Evolutionary conservation across 495 filamentous ascomycete genomes (phyloP).

Genomic region (Penicillium bovifimosum): DNA sequence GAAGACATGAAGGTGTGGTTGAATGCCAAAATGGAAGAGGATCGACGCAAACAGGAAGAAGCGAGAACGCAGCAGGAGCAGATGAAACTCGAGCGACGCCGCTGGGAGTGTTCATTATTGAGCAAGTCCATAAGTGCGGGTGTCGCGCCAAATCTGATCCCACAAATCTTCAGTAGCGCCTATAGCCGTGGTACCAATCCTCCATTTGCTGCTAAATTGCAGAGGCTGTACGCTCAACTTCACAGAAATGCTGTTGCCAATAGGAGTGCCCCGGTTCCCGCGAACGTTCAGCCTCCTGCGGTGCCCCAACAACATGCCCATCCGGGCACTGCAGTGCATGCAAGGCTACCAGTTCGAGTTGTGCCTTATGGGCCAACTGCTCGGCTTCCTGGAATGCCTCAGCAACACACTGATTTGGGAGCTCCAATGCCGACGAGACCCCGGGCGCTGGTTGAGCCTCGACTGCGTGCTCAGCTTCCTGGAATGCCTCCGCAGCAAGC

Average conservation of each 20-base stretch:
- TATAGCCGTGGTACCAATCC: slow-evolving; percentile 55
- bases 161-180: slow-evolving; percentile 83
- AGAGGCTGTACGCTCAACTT: slow-evolving; percentile 23
- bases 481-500: too few relatives aligned
- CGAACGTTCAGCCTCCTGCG: too few relatives aligned
- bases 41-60: slow-evolving; percentile 77
- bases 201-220: slow-evolving; percentile 63
- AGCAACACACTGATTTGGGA: too few relatives aligned
- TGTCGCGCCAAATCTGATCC: slow-evolving; percentile 80
- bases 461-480: too few relatives aligned
- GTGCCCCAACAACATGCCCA: too few relatives aligned
- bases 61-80: slow-evolving; percentile 80
- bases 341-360: too few relatives aligned
- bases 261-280: too few relatives aligned
- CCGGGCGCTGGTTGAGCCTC: too few relatives aligned
- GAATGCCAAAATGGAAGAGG: slow-evolving; percentile 77
- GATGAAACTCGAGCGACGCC: slow-evolving; percentile 72
- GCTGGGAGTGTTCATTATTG: slow-evolving; percentile 78
- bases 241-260: neutral
- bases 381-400: too few relatives aligned
- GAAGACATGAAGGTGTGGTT: slow-evolving; percentile 86
- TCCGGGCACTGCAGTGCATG: too few relatives aligned
- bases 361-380: too few relatives aligned
- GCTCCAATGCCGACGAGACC: too few relatives aligned
- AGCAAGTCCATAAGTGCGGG: slow-evolving; percentile 72